These are phyloP conservation scores for Candida dajiaensis DNA, from an alignment of 805 yeast species.

Conservation along the genomic window DNA sequence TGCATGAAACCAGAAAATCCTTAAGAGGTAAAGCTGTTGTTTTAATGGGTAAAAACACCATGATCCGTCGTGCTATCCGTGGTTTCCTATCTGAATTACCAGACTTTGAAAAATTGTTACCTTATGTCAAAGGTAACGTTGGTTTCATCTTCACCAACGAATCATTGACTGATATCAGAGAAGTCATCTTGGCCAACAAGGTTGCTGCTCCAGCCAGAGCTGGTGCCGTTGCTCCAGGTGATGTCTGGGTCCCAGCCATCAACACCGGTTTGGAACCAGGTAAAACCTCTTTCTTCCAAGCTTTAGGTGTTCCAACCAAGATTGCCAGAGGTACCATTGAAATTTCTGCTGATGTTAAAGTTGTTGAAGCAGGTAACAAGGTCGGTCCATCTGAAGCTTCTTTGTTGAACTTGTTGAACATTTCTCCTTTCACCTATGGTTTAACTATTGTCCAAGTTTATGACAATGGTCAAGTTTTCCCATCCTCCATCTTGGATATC, in stretches of 20 bases:
- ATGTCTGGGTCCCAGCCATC: constrained; percentile 97
- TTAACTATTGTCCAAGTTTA: constrained; percentile 93
- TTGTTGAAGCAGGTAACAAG: constrained; percentile 76
- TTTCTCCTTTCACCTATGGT: constrained; percentile 99
- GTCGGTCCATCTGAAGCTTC: constrained; percentile 99
- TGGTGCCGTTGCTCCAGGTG: constrained; percentile 98
- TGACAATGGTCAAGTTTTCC: constrained; percentile 98
- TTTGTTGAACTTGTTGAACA: constrained; percentile 98
- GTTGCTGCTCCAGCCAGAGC: constrained; percentile 99
- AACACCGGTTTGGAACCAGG: constrained; percentile 99
- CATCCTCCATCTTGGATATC: constrained; percentile 94
- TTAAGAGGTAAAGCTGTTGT: constrained; percentile 94
- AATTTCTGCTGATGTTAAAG: constrained; percentile 94
- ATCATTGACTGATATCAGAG: constrained; percentile 91
- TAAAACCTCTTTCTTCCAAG: constrained; percentile 99
- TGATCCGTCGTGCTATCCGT: constrained; percentile 99
- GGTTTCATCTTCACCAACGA: constrained; percentile 99
- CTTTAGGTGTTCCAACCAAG: constrained; percentile 99
- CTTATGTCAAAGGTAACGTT: constrained; percentile 95
- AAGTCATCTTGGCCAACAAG: constrained; percentile 79
- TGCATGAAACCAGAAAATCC: constrained; percentile 98
- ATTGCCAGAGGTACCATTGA: constrained; percentile 99
- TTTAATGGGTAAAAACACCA: constrained; percentile 99
- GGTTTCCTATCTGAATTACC: constrained; percentile 91
- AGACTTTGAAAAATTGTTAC: constrained; percentile 91